These are phyloP conservation scores for Backusella tarrabulga DNA, from an alignment of 192 early-diverging fungal genomes.

Conservation along the genomic window DNA sequence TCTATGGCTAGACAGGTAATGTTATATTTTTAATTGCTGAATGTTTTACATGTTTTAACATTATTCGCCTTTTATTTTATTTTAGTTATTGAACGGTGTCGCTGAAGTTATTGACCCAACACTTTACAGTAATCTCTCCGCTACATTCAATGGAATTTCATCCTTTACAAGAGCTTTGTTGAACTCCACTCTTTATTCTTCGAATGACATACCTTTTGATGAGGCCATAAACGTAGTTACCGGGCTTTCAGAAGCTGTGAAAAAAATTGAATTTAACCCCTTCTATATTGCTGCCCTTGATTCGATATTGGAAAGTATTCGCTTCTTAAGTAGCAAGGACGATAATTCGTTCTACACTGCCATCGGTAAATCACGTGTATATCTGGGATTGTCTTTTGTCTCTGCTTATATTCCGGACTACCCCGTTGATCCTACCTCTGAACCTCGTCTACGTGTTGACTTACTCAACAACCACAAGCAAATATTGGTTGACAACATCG, in stretches of 20 bases:
- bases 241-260: background rate
- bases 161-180: slow-evolving; percentile 7
- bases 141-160: slow-evolving; percentile 8
- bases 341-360: slow-evolving; percentile 17
- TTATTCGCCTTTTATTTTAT: background rate
- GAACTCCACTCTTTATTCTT: slow-evolving; percentile 13
- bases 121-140: background rate
- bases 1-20: slow-evolving; percentile 26
- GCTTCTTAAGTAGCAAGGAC: slow-evolving; percentile 5
- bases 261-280: slow-evolving; percentile 9
- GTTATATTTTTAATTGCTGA: background rate
- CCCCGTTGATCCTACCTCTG: slow-evolving; percentile 82
- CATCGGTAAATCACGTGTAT: slow-evolving; percentile 59
- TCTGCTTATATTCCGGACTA: slow-evolving; percentile 74
- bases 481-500: slow-evolving; percentile 51
- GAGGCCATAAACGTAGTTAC: background rate
- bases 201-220: background rate
- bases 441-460: slow-evolving; percentile 61
- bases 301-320: slow-evolving; percentile 14
- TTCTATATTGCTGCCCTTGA: slow-evolving; percentile 16
- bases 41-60: background rate
- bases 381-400: slow-evolving; percentile 60
- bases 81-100: slow-evolving; percentile 22
- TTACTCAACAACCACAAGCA: slow-evolving; percentile 59
- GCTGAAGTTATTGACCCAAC: background rate